Percentiles rank a stretch among this genome's conserved stretches.
Conservation (phyloP, 2,329 filamentous ascomycete genomes). For the Colletotrichum musae region DNA sequence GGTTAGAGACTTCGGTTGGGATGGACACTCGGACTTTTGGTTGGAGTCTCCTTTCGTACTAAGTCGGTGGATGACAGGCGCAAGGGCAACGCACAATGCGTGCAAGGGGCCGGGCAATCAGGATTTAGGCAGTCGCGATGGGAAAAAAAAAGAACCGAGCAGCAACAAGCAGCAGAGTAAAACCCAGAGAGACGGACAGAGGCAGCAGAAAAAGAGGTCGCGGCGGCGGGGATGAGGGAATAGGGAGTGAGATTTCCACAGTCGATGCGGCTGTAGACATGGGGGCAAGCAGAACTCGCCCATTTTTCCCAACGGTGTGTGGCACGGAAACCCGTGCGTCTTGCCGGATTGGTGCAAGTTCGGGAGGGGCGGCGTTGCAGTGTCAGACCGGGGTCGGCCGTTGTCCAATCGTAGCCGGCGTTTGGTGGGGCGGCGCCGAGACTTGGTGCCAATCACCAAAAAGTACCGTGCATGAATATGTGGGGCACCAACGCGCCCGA, state of each 20-base stretch:
- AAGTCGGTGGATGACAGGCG: too few relatives aligned
- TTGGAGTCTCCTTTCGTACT: too few relatives aligned
- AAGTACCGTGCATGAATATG: constrained; percentile 23
- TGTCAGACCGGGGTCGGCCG: constrained; percentile 1
- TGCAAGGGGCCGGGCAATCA: too few relatives aligned
- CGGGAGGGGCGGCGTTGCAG: constrained; percentile 11
- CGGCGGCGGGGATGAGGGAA: background rate
- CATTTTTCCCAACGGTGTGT: constrained; percentile 23
- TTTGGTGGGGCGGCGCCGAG: background rate
- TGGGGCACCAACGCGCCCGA: background rate
- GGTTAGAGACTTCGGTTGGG: too few relatives aligned
- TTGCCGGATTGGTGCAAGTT: background rate
- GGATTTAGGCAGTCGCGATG: too few relatives aligned
- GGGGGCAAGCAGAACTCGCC: background rate
- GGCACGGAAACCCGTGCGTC: background rate
- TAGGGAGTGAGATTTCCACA: background rate
- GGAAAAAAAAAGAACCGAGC: background rate
- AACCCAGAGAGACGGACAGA: background rate
- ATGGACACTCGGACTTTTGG: too few relatives aligned
- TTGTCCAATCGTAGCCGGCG: constrained; percentile 4
- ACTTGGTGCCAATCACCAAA: constrained; percentile 4
- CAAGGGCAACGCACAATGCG: too few relatives aligned
- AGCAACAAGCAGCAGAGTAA: background rate
- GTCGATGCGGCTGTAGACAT: constrained; percentile 3
- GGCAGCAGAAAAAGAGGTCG: background rate